These are phyloP conservation scores for Acidiella bohemica DNA, from an alignment of 495 filamentous ascomycete species.

Conservation along the genomic window DNA sequence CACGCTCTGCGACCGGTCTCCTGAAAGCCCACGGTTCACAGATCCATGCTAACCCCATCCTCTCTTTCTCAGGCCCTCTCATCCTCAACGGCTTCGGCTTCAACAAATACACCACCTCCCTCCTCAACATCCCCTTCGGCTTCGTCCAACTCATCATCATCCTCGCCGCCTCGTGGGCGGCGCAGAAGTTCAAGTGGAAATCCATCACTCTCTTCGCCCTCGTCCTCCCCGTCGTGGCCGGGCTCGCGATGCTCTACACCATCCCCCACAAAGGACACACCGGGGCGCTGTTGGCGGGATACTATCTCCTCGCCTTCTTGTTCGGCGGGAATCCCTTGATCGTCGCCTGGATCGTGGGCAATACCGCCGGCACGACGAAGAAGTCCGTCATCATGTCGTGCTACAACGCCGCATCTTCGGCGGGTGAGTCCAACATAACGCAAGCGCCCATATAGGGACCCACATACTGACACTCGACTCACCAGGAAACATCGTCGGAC, in stretches of 20 bases:
- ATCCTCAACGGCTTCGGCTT: slow-evolving; percentile 49
- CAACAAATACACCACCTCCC: slow-evolving; percentile 40
- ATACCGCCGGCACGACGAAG: slow-evolving; percentile 39
- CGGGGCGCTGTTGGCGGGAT: slow-evolving; percentile 39
- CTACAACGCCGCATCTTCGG: slow-evolving; percentile 30
- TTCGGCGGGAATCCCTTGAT: slow-evolving; percentile 38
- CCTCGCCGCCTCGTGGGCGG: slow-evolving; percentile 28
- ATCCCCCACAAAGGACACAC: slow-evolving; percentile 33
- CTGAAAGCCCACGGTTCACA: no score
- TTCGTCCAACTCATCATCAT: slow-evolving; percentile 35
- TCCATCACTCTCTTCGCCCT: slow-evolving; percentile 35
- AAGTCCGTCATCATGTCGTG: slow-evolving; percentile 31
- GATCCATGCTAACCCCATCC: slow-evolving; percentile 34
- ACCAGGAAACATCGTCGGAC: slow-evolving; percentile 37
- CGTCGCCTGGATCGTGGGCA: slow-evolving; percentile 39
- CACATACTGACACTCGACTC: neutral
- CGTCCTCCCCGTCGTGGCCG: slow-evolving; percentile 43
- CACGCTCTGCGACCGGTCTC: no score
- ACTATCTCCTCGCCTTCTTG: slow-evolving; percentile 49
- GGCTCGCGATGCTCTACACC: slow-evolving; percentile 42
- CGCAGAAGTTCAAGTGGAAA: slow-evolving; percentile 39
- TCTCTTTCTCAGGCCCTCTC: slow-evolving; percentile 28
- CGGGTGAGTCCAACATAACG: neutral
- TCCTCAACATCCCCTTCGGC: slow-evolving; percentile 41
- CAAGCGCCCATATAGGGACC: neutral